Base-by-base conservation (phyloP, 805 yeast species). In the Yarrowia sp. region DNA sequence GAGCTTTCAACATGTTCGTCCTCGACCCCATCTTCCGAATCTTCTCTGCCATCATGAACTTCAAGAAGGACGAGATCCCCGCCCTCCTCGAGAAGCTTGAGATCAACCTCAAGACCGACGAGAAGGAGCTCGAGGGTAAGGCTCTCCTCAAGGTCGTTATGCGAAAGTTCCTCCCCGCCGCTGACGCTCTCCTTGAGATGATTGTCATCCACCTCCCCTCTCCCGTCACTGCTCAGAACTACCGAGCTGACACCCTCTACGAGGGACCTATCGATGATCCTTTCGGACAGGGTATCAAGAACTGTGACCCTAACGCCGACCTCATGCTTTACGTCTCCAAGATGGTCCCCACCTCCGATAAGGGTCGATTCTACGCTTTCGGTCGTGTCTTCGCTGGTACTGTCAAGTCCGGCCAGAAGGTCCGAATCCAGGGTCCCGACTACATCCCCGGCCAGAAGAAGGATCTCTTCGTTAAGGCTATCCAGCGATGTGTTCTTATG, bases 301-400 rank as follows among this genome's bases (percentile, higher is more conserved):
- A 89, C 87, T 93, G 99, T 89, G 98, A 93, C 84, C 97, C 98
- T 78, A 88, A 81, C 77, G 97, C 96, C 76, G 98, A 93, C 79
- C 89, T 93, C 79, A 93, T 93, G 99, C 87, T 93, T 79, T 93
- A 93, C 92, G 95, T 93, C 78, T 95, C 98, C 83, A 93, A 93
- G 97, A 93, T 93, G 99, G 98, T 93, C 74, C 99, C 99, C 83
- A 93, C 99, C 80, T 93, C 98, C 75, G 99, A 93, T 83, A 95
- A 93, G 87, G 99, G 99, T 88, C 92, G 99, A 85, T 93, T 93
- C 96, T 93, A 92, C 89, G 99, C 99, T 79, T 95, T 93, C 85
- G 99, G 99, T 83, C 95, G 99, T 87, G 98, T 93, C 80, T 93
- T 93, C 85, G 90, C 98, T 75, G 99, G 99, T 92, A 93, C 98